A percentile compares a stretch with the other conserved stretches of the same genome.
Evolutionary conservation across 2,329 filamentous ascomycete genomes (phyloP).

Genomic region (Cryphonectria nitschkei): DNA sequence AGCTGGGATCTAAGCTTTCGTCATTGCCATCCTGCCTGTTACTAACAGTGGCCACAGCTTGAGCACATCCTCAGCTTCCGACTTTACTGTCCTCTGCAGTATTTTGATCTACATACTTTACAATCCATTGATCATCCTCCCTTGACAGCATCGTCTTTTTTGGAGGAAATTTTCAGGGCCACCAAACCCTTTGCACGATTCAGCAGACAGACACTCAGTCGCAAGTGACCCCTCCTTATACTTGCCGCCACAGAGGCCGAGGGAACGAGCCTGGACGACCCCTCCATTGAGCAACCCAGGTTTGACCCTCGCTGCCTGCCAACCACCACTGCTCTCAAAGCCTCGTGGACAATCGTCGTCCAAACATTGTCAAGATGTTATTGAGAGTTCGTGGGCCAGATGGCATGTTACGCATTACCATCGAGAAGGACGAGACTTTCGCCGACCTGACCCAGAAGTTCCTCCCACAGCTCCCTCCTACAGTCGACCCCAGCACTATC

Average conservation of each 20-base stretch:
- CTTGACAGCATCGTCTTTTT: neutral
- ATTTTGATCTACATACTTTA: neutral
- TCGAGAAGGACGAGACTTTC: conserved; percentile 77
- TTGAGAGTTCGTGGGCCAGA: conserved; percentile 88
- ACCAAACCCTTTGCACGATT: neutral
- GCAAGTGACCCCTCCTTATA: neutral
- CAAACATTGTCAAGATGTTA: conserved; percentile 62
- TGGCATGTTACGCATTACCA: conserved; percentile 85
- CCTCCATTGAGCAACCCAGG: conserved; percentile 4
- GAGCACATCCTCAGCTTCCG: neutral
- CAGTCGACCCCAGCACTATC: conserved; percentile 63
- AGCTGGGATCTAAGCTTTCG: conserved; percentile 5
- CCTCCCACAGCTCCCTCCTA: conserved; percentile 60
- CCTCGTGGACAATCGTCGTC: conserved; percentile 15
- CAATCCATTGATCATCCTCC: neutral
- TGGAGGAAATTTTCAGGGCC: neutral
- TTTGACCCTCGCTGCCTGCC: neutral
- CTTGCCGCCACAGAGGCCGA: neutral
- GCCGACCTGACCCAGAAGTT: conserved; percentile 62
- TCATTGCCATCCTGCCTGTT: conserved; percentile 4
- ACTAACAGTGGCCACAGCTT: conserved; percentile 10
- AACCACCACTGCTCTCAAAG: no score
- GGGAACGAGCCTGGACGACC: neutral
- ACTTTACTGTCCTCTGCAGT: neutral
- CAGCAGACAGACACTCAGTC: neutral